phyloP scores from a whole-genome alignment of 106 monocot genomes.

The Dendrobium catenatum region DNA sequence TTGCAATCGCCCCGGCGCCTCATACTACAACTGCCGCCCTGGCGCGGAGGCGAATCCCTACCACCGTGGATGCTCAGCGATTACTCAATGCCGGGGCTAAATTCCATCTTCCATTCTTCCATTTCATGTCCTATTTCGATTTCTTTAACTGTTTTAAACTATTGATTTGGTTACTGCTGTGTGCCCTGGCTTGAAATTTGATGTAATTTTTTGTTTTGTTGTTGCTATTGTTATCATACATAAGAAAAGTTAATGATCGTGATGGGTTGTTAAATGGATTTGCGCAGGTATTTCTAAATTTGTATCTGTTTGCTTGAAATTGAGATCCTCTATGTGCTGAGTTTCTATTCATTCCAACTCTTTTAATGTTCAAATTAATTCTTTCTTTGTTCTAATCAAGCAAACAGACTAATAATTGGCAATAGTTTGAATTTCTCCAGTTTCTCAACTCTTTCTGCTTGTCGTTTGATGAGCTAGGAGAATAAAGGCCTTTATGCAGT shows the following conservation, averaged over 20 bases:
- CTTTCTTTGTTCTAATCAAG: not conserved
- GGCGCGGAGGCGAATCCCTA: slow-evolving; percentile 56
- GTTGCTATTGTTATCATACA: not conserved
- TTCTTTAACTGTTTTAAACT: not conserved
- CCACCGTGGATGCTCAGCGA: slow-evolving; percentile 45
- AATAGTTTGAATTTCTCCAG: not conserved
- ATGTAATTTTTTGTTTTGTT: not conserved
- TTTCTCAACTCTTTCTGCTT: not conserved
- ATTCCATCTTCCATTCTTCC: not conserved
- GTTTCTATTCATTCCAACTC: not conserved
- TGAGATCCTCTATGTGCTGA: not conserved
- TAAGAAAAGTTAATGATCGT: not conserved
- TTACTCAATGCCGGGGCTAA: slow-evolving; percentile 40
- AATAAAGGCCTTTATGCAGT: not conserved
- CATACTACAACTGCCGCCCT: slow-evolving; percentile 67
- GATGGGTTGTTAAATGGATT: not conserved
- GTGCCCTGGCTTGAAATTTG: not conserved
- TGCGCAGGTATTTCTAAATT: not conserved
- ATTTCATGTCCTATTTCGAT: not conserved
- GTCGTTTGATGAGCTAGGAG: not conserved
- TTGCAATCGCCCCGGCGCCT: slow-evolving; percentile 42
- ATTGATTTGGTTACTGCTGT: not conserved
- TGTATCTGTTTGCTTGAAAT: not conserved
- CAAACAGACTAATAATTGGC: not conserved
- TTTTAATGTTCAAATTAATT: not conserved